Conservation (phyloP, 2,329 filamentous ascomycete species). For the Xylaria sp. region DNA sequence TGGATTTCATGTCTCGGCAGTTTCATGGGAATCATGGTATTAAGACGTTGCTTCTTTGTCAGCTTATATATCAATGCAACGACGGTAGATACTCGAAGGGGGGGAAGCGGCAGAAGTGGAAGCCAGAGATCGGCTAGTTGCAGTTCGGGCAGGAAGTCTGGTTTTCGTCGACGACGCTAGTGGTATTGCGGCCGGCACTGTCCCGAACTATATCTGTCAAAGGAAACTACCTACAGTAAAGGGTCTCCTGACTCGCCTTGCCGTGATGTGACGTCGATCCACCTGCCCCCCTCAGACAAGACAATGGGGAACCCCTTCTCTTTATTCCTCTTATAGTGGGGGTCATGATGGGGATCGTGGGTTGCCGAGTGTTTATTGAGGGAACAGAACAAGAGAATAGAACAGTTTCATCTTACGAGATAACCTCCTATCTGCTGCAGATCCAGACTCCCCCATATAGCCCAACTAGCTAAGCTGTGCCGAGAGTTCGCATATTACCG, state of each 20-base stretch:
- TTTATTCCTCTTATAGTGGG: slow-evolving; percentile 23
- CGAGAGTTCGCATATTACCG: slow-evolving; percentile 7
- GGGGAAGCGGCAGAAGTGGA: slow-evolving; percentile 10
- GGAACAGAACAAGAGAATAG: background rate
- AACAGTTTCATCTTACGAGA: slow-evolving; percentile 1
- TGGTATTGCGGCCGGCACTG: background rate
- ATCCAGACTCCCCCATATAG: background rate
- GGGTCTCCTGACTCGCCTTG: background rate
- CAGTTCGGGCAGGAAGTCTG: slow-evolving; percentile 5
- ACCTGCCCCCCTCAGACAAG: slow-evolving; percentile 18
- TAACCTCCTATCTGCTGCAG: background rate
- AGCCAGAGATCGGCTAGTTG: slow-evolving; percentile 5
- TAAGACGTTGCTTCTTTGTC: background rate
- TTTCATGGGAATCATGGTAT: slow-evolving; percentile 1
- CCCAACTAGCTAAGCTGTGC: background rate
- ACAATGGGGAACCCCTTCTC: slow-evolving; percentile 1
- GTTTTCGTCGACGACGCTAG: background rate
- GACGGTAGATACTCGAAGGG: slow-evolving; percentile 3
- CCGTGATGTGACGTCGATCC: slow-evolving; percentile 28
- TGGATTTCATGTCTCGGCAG: slow-evolving; percentile 11
- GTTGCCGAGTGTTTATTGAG: background rate
- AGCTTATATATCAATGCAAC: slow-evolving; percentile 14
- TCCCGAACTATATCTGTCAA: slow-evolving; percentile 9
- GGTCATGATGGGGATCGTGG: slow-evolving; percentile 27
- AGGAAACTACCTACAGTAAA: background rate